phyloP scores from a whole-genome alignment of 164 flowering plant species.

The Vitis rotundifolia region DNA sequence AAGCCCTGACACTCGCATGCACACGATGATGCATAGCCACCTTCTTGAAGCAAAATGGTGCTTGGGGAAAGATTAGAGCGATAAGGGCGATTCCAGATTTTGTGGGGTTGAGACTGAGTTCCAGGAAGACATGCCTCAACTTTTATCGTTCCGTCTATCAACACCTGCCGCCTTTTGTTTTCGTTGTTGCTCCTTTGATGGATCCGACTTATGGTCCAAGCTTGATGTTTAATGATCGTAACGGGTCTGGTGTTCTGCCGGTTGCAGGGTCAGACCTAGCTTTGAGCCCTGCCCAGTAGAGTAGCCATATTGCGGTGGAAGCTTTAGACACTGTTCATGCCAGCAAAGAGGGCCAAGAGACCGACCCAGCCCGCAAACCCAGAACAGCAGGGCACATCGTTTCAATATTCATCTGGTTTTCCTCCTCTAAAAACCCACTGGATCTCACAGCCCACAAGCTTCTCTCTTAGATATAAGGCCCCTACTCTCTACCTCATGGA shows the following conservation, averaged over 20 bases:
- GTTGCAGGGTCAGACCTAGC: slow-evolving; percentile 93
- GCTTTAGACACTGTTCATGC: no score
- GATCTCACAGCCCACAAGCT: no score
- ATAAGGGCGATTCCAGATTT: slow-evolving; percentile 78
- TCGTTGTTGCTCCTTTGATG: slow-evolving; percentile 78
- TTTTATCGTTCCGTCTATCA: slow-evolving; percentile 50
- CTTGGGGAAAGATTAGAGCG: slow-evolving; percentile 73
- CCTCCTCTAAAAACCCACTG: no score
- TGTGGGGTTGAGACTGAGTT: slow-evolving; percentile 88
- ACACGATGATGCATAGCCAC: no score
- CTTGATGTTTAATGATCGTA: slow-evolving; percentile 31
- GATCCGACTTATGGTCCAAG: slow-evolving; percentile 86
- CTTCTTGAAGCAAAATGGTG: slow-evolving; percentile 68
- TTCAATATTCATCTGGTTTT: no score
- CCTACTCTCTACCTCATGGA: no score
- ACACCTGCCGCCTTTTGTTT: slow-evolving; percentile 70
- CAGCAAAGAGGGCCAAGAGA: no score
- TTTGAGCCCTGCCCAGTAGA: slow-evolving; percentile 92
- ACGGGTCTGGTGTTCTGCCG: slow-evolving; percentile 50
- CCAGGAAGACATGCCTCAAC: slow-evolving; percentile 71
- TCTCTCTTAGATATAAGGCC: no score
- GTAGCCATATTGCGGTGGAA: slow-evolving; percentile 95
- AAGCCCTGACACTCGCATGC: no score
- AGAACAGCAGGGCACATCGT: no score
- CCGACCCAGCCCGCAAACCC: no score